Base-by-base conservation (phyloP, 73 alveolate genomes). In the Paramecium sonneborni region DNA sequence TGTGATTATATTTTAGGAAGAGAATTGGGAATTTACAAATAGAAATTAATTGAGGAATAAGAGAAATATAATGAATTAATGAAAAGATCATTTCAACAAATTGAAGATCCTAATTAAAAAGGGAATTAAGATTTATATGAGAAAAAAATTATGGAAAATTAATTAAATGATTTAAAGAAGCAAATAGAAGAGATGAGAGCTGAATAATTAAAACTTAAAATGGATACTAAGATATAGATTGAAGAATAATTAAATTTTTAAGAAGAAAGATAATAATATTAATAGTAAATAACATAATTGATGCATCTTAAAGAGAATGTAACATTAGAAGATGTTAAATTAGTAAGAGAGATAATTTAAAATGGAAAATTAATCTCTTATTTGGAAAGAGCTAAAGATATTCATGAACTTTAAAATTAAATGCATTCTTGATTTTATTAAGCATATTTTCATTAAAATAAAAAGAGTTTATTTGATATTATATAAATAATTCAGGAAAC, bases 321-420 rank as follows among this genome's bases (percentile, higher is more conserved):
- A 32, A 74, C 87, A 30, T 14, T 74, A 8, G 55, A 28, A n/a
- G 87, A 74, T 74, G 21, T 34, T 74, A 35, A 74, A 18, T 34
- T 74, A 38, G 87, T 74, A 21, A 74, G 46, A 38, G 58, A 38
- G 3, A 32, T 74, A 24, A 24, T 74, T 74, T 38, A 74, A 74
- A 43, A 30, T 74, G 87, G 87, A 21, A 74, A 43, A 74, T 74
- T 74, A 43, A 24, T 74, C 35, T 21, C 57, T 35, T 74, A 74
- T 74, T 74, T 74, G 20, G 87, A 74, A 38, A 74, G 34, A n/a
- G 87, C 87, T 37, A 74, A 74, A 74, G 57, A 26, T 15, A 52
- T 52, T 20, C 68, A 52, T 52, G 32, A 52, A 52, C 68, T 52
- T 52, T 52, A 52, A 52, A 52, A 9, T 52, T 52, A 20, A 52